Evolutionary conservation across 2,329 filamentous ascomycete genomes (phyloP), one percentile per base, ranked within the genome.

Genomic region (Grosmannia clavigera): DNA sequence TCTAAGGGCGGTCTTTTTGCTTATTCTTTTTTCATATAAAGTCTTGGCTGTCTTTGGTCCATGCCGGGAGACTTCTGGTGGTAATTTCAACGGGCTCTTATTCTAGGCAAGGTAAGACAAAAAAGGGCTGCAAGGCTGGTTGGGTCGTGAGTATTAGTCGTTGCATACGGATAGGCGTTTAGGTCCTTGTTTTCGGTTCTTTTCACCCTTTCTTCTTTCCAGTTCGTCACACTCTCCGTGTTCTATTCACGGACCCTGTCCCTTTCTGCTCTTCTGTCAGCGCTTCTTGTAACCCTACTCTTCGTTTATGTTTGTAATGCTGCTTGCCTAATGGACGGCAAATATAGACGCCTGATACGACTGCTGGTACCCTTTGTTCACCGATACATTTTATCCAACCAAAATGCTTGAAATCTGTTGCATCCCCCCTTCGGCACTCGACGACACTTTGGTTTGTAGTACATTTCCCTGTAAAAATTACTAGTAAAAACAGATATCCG

Each of bases 311-410:
- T 55, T 11, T 19, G n/a, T 35, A 25, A 43, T 43, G 12, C 40
- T 14, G 40, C 14, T 43, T 43, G 40, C 16, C 40, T 56, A 12
- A 31, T 29, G 40, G 40, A 55, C 33, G 29, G 33, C 11, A 40
- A 48, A n/a, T 19, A 48, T 57, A 57, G 55, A 57, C 55, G 40
- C 55, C 55, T 46, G 38, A 57, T 48, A 46, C 55, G 55, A 57
- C 4, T 40, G 14, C 12, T 40, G 43, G 31, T 54, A 54, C 27
- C 7, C 5, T 25, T 22, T 55, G 16, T 22, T 55, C 25, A 46
- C 38, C 38, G 38, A 11, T 12, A 14, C 35, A 38, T 38, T 38
- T 12, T 10, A 11, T 38, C 35, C 10, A 11, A 14, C 11, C 35
- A 11, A 38, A 7, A 7, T 3, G 35, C 10, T 38, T 14, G 35